Percentiles rank a stretch among this genome's conserved stretches.
Conservation (phyloP, 805 yeast species). For the Myxozyma neglecta region DNA sequence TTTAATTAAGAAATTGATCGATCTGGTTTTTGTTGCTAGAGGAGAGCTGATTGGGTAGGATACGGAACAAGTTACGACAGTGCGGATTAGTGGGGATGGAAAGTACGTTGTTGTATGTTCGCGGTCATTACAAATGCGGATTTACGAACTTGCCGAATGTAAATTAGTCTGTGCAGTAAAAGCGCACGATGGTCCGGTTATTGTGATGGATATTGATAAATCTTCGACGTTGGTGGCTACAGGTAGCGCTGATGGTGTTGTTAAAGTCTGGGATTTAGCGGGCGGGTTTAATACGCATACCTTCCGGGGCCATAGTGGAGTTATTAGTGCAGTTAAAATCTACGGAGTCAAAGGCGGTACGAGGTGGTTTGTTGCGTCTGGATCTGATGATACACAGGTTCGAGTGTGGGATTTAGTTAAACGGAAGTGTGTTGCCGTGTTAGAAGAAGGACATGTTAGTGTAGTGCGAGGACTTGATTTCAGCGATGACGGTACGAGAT, state of each 20-base stretch:
- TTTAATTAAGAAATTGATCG: background rate
- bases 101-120: slow-evolving; percentile 67
- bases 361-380: slow-evolving; percentile 76
- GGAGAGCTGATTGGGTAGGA: slow-evolving; percentile 42
- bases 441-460: slow-evolving; percentile 63
- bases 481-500: slow-evolving; percentile 49
- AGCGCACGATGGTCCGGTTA: slow-evolving; percentile 70
- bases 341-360: slow-evolving; percentile 63
- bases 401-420: slow-evolving; percentile 66
- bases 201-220: slow-evolving; percentile 70
- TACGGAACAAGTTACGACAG: slow-evolving; percentile 73
- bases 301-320: slow-evolving; percentile 89
- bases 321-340: slow-evolving; percentile 73
- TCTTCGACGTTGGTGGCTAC: slow-evolving; percentile 86
- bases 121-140: slow-evolving; percentile 76
- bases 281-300: slow-evolving; percentile 87
- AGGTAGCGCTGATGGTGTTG: slow-evolving; percentile 93
- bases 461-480: slow-evolving; percentile 87
- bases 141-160: slow-evolving; percentile 46
- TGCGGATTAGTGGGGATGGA: slow-evolving; percentile 78
- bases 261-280: slow-evolving; percentile 88
- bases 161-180: slow-evolving; percentile 37
- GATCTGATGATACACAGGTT: slow-evolving; percentile 59
- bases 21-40: background rate
- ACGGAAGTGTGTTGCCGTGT: slow-evolving; percentile 62